phyloP scores from a whole-genome alignment of 73 alveolate genomes.

The Paramecium sonneborni region DNA sequence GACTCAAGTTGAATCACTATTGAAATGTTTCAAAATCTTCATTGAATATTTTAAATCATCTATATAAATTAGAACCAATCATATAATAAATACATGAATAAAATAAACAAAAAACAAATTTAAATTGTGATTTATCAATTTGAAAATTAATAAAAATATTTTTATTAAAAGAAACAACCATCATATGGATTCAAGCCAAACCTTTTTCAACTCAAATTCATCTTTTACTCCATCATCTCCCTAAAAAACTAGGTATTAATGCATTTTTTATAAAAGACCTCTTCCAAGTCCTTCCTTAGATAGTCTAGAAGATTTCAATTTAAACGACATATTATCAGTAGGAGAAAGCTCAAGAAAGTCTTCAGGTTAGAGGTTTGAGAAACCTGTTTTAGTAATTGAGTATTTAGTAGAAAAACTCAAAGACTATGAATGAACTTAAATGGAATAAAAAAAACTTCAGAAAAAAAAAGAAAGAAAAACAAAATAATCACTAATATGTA shows the following conservation, averaged over 20 bases:
- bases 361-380: background rate
- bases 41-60: background rate
- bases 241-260: background rate
- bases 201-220: background rate
- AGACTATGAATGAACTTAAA: background rate
- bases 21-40: no score
- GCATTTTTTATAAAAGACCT: background rate
- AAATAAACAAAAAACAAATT: background rate
- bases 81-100: background rate
- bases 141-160: background rate
- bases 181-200: background rate
- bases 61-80: background rate
- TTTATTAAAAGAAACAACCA: background rate
- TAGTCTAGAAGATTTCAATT: background rate
- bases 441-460: background rate
- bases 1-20: no score
- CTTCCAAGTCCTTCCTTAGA: constrained; percentile 36
- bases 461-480: background rate
- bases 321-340: background rate
- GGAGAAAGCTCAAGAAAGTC: background rate
- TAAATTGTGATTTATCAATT: background rate
- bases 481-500: background rate
- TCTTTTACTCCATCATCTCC: background rate
- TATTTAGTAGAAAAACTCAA: constrained; percentile 3
- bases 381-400: constrained; percentile 5